Conservation (phyloP, 2,329 filamentous ascomycete genomes). For the Fusarium xylarioides region DNA sequence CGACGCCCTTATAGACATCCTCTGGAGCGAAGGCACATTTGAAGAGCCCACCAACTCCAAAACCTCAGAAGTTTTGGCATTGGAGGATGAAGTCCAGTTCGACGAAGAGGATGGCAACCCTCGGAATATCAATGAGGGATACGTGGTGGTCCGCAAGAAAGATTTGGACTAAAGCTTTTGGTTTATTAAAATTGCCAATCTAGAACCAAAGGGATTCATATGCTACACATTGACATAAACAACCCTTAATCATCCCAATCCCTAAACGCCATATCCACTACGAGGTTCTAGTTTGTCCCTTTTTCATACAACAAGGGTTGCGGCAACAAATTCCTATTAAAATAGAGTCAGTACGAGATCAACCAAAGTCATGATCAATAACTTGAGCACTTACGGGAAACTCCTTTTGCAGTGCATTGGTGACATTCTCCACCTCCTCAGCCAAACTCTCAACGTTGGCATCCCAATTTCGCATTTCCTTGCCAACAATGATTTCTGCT, state of each 20-base stretch:
- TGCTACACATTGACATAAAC: conserved; percentile 33
- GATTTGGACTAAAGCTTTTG: conserved; percentile 57
- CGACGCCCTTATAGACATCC: conserved; percentile 59
- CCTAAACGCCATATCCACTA: conserved; percentile 37
- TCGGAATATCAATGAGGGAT: conserved; percentile 58
- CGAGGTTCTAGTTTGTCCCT: conserved; percentile 25
- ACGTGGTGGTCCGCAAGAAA: conserved; percentile 62
- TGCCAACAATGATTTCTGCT: conserved; percentile 69
- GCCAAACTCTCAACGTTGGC: conserved; percentile 84
- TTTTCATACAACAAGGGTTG: conserved; percentile 55
- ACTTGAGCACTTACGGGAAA: conserved; percentile 67
- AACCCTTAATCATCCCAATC: conserved; percentile 26
- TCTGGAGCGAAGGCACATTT: conserved; percentile 47
- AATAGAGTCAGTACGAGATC: conserved; percentile 12
- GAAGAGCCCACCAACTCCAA: conserved; percentile 16
- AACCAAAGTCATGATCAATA: not conserved
- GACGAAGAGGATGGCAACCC: conserved; percentile 63
- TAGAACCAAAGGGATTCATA: conserved; percentile 28
- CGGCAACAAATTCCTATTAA: conserved; percentile 64
- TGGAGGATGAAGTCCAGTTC: conserved; percentile 43
- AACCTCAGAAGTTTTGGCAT: not conserved
- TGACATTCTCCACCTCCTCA: conserved; percentile 89
- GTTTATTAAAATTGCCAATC: conserved; percentile 18
- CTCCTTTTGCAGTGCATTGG: conserved; percentile 80
- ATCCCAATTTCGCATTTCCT: conserved; percentile 87